Evolutionary conservation across 1,284 basidiomycete genomes (phyloP).

Genomic region (Melampsora larici-populina): DNA sequence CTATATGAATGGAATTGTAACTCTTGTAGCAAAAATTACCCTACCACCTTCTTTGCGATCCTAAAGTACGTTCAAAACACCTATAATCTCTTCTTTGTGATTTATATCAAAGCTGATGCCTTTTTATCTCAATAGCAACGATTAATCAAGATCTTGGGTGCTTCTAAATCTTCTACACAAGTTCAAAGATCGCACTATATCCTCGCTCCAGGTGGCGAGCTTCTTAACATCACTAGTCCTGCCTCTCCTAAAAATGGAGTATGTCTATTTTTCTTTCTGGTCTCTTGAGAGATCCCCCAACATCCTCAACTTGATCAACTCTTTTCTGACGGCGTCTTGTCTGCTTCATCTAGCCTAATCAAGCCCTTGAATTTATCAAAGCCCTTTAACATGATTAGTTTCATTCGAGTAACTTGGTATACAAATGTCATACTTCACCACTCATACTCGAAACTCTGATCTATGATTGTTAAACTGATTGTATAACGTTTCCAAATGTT

Average conservation of each 20-base stretch:
- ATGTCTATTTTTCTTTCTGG: not conserved
- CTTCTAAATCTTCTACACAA: slow-evolving; percentile 36
- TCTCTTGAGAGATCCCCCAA: not conserved
- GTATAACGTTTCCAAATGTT: no score
- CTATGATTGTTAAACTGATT: no score
- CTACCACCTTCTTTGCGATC: slow-evolving; percentile 46
- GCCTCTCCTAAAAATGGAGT: slow-evolving; percentile 43
- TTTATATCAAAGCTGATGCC: not conserved
- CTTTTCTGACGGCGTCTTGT: not conserved
- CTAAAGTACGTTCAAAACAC: slow-evolving; percentile 41
- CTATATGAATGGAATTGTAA: not conserved
- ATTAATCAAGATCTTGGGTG: slow-evolving; percentile 44
- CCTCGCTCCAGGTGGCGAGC: slow-evolving; percentile 44
- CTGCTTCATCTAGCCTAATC: not conserved
- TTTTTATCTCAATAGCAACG: slow-evolving; percentile 10
- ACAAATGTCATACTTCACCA: no score
- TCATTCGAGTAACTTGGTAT: no score
- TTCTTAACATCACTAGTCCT: slow-evolving; percentile 43
- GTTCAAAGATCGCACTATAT: slow-evolving; percentile 46
- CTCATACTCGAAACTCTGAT: no score
- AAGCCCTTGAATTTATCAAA: slow-evolving; percentile 14
- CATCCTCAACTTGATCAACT: not conserved
- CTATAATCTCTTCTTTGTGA: not conserved
- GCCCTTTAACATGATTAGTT: not conserved
- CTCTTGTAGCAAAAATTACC: slow-evolving; percentile 44